Percentiles rank a stretch among this genome's conserved stretches.
phyloP scores from a whole-genome alignment of 2,329 filamentous ascomycete genomes.

The Stemphylium beticola region DNA sequence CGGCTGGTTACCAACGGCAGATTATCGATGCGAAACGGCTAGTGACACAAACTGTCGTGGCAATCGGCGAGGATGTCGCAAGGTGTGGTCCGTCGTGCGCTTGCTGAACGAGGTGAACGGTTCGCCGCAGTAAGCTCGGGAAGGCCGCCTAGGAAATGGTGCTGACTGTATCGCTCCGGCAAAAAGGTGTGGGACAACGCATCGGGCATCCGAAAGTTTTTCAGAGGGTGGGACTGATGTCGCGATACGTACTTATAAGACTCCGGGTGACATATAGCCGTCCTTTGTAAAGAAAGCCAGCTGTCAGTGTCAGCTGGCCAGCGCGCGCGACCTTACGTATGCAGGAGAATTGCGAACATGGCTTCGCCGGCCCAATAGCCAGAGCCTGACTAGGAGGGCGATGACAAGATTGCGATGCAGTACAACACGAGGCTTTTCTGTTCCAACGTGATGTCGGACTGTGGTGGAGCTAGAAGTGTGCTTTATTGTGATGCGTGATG shows the following conservation, averaged over 20 bases:
- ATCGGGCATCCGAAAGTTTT: constrained; percentile 1
- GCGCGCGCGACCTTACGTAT: constrained; percentile 17
- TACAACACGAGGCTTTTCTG: constrained; percentile 18
- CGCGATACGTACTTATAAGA: background rate
- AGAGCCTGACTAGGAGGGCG: constrained; percentile 17
- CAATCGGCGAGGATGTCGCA: constrained; percentile 14
- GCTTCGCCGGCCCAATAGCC: constrained; percentile 24
- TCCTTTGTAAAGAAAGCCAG: constrained; percentile 22
- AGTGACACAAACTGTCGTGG: constrained; percentile 13
- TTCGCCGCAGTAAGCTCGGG: constrained; percentile 33
- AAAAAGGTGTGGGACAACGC: background rate
- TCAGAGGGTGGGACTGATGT: background rate
- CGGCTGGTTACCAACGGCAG: constrained; percentile 1
- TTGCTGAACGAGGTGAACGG: constrained; percentile 14
- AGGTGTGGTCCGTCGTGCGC: constrained; percentile 14
- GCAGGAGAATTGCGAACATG: constrained; percentile 25
- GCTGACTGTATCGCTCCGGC: constrained; percentile 13
- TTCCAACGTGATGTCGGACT: constrained; percentile 15
- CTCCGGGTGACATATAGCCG: constrained; percentile 1
- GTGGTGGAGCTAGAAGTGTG: constrained; percentile 16
- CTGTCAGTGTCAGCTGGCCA: constrained; percentile 32
- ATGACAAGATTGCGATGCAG: constrained; percentile 9
- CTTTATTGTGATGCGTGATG: constrained; percentile 27
- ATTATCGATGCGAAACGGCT: background rate
- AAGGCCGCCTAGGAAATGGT: constrained; percentile 12